A percentile compares a stretch with the other conserved stretches of the same genome.
Conservation (phyloP, 2,329 filamentous ascomycete genomes). For the Beauveria bassiana region DNA sequence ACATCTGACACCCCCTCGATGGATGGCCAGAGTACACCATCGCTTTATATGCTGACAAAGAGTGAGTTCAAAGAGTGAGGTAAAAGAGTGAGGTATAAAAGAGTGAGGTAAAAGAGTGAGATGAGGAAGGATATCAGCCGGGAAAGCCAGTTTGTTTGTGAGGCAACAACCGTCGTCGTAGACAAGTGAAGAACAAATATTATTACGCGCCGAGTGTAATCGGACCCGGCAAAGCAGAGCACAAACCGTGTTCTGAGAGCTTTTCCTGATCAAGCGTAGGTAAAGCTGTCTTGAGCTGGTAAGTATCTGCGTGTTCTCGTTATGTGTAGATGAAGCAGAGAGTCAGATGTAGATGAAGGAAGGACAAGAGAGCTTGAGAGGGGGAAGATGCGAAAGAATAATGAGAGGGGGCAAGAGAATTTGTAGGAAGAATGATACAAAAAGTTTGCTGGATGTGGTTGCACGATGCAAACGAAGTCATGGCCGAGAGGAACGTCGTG, state of each 20-base stretch:
- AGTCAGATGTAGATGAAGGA: no score
- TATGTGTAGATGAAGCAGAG: not conserved
- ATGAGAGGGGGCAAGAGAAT: not conserved
- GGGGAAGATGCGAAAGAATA: not conserved
- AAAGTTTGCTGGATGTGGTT: constrained; percentile 7
- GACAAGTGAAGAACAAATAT: not conserved
- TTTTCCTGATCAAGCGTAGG: no score
- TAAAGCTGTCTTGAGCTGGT: no score
- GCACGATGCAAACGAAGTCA: constrained; percentile 9
- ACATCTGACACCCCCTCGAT: constrained; percentile 66
- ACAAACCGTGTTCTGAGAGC: not conserved
- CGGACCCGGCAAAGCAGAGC: not conserved
- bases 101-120: no score
- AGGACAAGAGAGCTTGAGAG: not conserved
- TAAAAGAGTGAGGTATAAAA: no score
- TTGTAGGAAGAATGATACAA: not conserved
- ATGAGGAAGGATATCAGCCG: not conserved
- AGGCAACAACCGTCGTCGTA: not conserved
- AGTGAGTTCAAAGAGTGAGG: no score
- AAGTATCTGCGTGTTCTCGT: not conserved
- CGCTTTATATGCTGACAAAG: constrained; percentile 15
- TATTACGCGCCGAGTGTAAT: no score
- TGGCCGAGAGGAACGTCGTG: not conserved
- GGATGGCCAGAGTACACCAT: constrained; percentile 63
- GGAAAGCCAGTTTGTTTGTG: not conserved